Base-by-base conservation (phyloP, 129 eudicot species). In the Flaveria trinervia region DNA sequence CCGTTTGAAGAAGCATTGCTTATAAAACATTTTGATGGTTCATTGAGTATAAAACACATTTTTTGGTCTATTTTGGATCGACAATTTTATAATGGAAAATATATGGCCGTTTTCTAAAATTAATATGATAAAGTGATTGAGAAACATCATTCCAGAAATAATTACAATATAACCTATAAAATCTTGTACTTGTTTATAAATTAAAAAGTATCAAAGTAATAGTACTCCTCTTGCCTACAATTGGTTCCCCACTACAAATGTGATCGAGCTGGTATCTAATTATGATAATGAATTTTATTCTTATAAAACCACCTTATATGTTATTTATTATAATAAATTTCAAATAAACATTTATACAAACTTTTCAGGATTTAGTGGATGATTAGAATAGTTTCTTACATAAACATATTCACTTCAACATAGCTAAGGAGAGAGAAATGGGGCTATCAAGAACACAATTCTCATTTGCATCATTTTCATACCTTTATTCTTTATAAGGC, bases 391-490 rank as follows among this genome's bases (percentile, higher is more conserved):
- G 61, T 43, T 73, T 59, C 43, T 39, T 45, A 26, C 61, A 46
- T 56, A 61, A 74, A 25, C 30, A 60, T 51, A 14, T 36, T 50
- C 50, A 76, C 73, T 48, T 77, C 15, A 68, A 77, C 70, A 7
- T 61, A 65, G 23, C 50, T 50, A 73, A 79, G 72, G 45, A 33
- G 41, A 30, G 50, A 79, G 78, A 50, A 49, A 62, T 64, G 67
- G 62, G 41, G 82, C 72, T 71, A 71, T 72, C 77, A 62, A 71
- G 83, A 79, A 79, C 78, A 33, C 73, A 22, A 64, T 79, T 79
- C 83, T 62, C 44, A 2, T 20, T 23, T 20, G 56, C 39, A 33
- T 72, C 68, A 52, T 72, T 79, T 79, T 79, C 78, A 79, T 39
- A 30, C 66, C 78, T 72, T 72, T 72, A 79, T 72, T 72, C 83